Evolutionary conservation across 129 eudicot species (phyloP).

Genomic region (Gnaphalium uliginosum): DNA sequence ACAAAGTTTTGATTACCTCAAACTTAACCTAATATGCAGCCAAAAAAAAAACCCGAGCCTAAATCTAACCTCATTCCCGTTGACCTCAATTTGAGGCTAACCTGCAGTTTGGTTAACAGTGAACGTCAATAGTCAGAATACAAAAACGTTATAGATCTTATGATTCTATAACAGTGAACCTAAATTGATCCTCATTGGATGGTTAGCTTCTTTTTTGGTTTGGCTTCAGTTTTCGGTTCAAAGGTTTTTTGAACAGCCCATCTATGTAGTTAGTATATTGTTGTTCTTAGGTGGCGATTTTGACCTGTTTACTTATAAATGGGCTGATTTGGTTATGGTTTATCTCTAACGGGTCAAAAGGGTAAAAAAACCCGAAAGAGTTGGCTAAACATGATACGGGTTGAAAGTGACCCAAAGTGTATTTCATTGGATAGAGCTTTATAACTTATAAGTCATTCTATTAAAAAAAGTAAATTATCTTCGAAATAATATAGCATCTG

Average conservation of each 20-base stretch:
- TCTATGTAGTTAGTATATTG: not conserved
- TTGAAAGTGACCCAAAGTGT: not conserved
- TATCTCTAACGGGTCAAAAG: not conserved
- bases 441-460: not conserved
- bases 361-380: not conserved
- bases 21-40: not conserved
- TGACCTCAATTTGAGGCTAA: not conserved
- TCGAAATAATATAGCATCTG: too few relatives aligned
- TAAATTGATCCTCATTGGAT: not conserved
- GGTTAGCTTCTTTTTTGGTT: not conserved
- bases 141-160: not conserved
- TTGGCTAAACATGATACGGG: not conserved
- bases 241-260: not conserved
- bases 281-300: not conserved
- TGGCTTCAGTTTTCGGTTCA: not conserved
- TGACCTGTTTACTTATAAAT: not conserved
- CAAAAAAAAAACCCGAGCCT: not conserved
- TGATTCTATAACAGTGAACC: not conserved
- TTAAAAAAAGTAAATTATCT: too few relatives aligned
- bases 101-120: not conserved
- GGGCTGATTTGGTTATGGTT: not conserved
- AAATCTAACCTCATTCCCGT: not conserved
- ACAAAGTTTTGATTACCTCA: not conserved
- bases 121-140: not conserved
- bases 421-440: not conserved